Conservation (phyloP, 495 filamentous ascomycete genomes). For the Penicillium daleae region DNA sequence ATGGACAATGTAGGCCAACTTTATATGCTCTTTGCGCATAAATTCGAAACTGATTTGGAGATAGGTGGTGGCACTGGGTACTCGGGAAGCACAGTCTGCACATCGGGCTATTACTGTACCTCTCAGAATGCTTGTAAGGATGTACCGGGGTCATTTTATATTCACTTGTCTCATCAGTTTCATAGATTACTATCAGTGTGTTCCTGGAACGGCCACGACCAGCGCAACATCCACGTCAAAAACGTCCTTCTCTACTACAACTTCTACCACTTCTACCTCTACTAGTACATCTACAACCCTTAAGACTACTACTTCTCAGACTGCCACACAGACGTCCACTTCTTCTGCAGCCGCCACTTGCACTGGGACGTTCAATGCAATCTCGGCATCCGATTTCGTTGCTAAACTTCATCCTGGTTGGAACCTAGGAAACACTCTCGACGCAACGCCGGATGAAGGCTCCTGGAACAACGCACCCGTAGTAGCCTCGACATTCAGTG, state of each 20-base stretch:
- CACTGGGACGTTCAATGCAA: conserved; percentile 39
- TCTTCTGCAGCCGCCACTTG: conserved; percentile 26
- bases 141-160: not conserved
- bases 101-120: conserved; percentile 18
- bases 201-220: conserved; percentile 20
- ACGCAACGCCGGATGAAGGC: conserved; percentile 60
- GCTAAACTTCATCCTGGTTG: conserved; percentile 44
- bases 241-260: conserved; percentile 7
- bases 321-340: conserved; percentile 8
- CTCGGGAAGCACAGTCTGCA: conserved; percentile 22
- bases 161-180: not conserved
- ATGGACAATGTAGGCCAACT: conserved; percentile 20
- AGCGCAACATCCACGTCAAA: conserved; percentile 5
- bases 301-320: conserved; percentile 13
- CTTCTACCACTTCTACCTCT: conserved; percentile 8
- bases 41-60: not conserved
- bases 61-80: conserved; percentile 22
- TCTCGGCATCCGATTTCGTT: conserved; percentile 42
- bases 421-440: conserved; percentile 59
- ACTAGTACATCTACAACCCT: conserved; percentile 12
- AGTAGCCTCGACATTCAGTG: conserved; percentile 50
- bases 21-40: not conserved
- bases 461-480: conserved; percentile 62
- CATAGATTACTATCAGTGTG: conserved; percentile 23
- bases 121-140: conserved; percentile 27